Conservation (phyloP, 176 grass and related monocot genomes). For the barley (Hordeum vulgare) region DNA sequence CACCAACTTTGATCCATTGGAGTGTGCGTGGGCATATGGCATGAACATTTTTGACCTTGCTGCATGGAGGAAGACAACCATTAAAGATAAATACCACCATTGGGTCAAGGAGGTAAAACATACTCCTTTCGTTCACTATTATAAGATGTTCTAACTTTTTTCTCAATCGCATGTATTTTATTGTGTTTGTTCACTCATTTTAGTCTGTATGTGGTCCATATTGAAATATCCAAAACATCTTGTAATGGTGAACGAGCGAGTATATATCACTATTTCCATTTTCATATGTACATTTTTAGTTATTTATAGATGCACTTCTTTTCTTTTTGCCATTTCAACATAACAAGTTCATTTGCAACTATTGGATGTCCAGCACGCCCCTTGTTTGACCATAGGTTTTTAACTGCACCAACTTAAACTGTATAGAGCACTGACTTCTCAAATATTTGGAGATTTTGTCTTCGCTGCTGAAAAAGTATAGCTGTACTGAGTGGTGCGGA, state of each 20-base stretch:
- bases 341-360: neutral
- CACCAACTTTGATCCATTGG: slow-evolving; percentile 70
- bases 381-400: neutral
- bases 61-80: slow-evolving; percentile 85
- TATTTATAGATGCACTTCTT: neutral
- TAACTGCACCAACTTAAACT: neutral
- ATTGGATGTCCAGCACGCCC: neutral
- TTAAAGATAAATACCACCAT: slow-evolving; percentile 88
- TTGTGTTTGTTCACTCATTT: too few species aligned
- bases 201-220: too few species aligned
- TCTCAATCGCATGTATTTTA: too few species aligned
- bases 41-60: slow-evolving; percentile 94
- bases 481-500: neutral
- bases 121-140: too few species aligned
- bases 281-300: neutral
- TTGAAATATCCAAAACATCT: too few species aligned
- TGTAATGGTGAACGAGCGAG: too few species aligned
- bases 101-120: slow-evolving; percentile 88
- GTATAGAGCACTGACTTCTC: neutral
- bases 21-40: slow-evolving; percentile 97
- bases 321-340: slow-evolving; percentile 1
- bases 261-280: neutral
- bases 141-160: too few species aligned
- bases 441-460: neutral
- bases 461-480: slow-evolving; percentile 1